Conservation (phyloP, 768 basidiomycete genomes). For the Boletus vinaceobasis region DNA sequence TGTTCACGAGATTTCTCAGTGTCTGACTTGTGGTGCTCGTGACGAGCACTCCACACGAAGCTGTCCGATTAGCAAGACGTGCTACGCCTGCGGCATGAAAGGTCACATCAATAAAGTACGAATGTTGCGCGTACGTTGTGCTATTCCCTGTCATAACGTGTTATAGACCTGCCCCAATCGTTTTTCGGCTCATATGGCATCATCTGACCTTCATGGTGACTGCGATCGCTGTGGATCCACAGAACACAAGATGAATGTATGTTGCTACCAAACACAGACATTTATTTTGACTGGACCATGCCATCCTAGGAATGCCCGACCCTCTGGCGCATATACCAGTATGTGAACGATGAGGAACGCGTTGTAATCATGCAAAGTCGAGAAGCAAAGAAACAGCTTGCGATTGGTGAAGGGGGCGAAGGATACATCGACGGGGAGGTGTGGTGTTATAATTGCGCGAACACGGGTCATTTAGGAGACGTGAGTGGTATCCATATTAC, state of each 20-base stretch:
- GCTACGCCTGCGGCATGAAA: conserved; percentile 80
- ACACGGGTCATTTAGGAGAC: conserved; percentile 72
- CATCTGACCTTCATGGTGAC: conserved; percentile 36
- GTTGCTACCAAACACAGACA: conserved; percentile 16
- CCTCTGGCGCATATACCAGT: conserved; percentile 77
- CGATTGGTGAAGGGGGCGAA: conserved; percentile 70
- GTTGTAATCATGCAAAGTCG: conserved; percentile 42
- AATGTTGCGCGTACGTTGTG: not conserved
- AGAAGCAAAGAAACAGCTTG: conserved; percentile 45
- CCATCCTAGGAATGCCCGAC: conserved; percentile 72
- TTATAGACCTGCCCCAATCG: conserved; percentile 71
- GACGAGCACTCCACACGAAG: conserved; percentile 75
- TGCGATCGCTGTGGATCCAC: conserved; percentile 70
- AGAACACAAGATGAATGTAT: conserved; percentile 62
- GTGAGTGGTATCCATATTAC: conserved; percentile 40
- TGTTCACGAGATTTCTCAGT: conserved; percentile 40
- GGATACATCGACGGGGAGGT: conserved; percentile 70
- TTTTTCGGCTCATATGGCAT: conserved; percentile 19
- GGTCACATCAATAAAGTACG: conserved; percentile 69
- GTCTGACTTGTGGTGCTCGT: conserved; percentile 75
- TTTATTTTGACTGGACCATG: not conserved
- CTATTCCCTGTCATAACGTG: not conserved
- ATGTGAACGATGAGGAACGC: conserved; percentile 56
- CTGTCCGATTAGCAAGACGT: conserved; percentile 79
- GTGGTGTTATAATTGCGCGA: conserved; percentile 84